A percentile compares a stretch with the other conserved stretches of the same genome.
These are phyloP conservation scores for Funneliformis geosporum DNA, from an alignment of 192 early-diverging fungal species.

Conservation along the genomic window DNA sequence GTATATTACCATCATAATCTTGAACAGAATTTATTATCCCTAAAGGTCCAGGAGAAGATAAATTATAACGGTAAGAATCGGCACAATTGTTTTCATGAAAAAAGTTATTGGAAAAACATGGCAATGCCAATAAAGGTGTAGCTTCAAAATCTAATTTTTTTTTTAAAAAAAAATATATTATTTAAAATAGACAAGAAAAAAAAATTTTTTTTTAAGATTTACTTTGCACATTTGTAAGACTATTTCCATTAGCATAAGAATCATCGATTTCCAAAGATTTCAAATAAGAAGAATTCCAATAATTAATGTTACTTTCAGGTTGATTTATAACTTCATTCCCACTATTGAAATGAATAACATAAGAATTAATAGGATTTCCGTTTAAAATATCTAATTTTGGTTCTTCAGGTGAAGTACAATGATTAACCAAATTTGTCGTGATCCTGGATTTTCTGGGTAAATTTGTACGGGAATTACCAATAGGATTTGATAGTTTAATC, in stretches of 20 bases:
- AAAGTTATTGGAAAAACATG: background rate
- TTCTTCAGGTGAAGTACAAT: too few relatives aligned
- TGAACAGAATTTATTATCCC: background rate
- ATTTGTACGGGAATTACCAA: too few relatives aligned
- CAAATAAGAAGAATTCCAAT: background rate
- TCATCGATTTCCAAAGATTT: background rate
- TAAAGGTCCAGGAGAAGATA: background rate
- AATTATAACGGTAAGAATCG: background rate
- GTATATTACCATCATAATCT: background rate
- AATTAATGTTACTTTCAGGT: background rate
- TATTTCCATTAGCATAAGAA: background rate
- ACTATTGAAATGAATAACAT: background rate
- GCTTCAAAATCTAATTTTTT: background rate
- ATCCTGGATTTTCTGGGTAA: background rate
- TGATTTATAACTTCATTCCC: background rate
- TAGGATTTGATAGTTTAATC: background rate
- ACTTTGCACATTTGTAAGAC: background rate
- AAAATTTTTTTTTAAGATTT: background rate
- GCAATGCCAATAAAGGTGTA: background rate
- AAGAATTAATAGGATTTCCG: background rate
- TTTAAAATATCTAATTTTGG: background rate
- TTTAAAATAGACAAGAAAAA: background rate
- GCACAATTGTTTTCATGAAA: background rate
- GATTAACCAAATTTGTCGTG: background rate
- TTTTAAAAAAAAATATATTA: background rate